Evolutionary conservation across 2,329 filamentous ascomycete genomes (phyloP).

Genomic region (Aspergillus felis): DNA sequence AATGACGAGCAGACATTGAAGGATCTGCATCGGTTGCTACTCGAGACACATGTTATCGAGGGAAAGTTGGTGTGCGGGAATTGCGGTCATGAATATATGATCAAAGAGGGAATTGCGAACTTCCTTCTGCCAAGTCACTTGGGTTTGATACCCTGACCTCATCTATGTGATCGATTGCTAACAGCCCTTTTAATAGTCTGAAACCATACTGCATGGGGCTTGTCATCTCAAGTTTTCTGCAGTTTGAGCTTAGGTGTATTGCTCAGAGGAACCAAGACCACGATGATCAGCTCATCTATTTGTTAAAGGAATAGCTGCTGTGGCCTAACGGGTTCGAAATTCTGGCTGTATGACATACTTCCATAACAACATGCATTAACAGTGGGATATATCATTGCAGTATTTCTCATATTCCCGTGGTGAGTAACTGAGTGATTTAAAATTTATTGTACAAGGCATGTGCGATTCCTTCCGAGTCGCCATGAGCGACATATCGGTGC

Average conservation of each 20-base stretch:
- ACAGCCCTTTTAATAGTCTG: slow-evolving; percentile 1
- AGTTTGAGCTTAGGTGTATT: neutral
- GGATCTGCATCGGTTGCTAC: slow-evolving; percentile 74
- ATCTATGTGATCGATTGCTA: neutral
- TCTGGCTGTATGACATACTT: neutral
- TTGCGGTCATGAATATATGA: slow-evolving; percentile 89
- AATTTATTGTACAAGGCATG: slow-evolving; percentile 24
- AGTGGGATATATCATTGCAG: neutral
- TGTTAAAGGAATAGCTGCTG: too few species aligned
- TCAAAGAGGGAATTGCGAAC: slow-evolving; percentile 95
- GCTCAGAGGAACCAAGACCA: neutral
- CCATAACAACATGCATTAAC: neutral
- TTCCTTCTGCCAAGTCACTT: slow-evolving; percentile 91
- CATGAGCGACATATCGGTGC: neutral
- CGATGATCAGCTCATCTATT: neutral
- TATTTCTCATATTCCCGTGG: neutral
- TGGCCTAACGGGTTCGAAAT: too few species aligned
- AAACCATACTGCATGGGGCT: neutral
- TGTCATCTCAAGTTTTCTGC: neutral
- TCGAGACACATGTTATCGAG: slow-evolving; percentile 86
- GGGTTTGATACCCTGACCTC: slow-evolving; percentile 38
- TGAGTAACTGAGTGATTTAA: neutral
- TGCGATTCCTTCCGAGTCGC: slow-evolving; percentile 12
- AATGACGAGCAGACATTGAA: slow-evolving; percentile 65
- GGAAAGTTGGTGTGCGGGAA: slow-evolving; percentile 86